Evolutionary conservation across 371 early-diverging fungal species (phyloP).

Genomic region (Mucor racemosus): DNA sequence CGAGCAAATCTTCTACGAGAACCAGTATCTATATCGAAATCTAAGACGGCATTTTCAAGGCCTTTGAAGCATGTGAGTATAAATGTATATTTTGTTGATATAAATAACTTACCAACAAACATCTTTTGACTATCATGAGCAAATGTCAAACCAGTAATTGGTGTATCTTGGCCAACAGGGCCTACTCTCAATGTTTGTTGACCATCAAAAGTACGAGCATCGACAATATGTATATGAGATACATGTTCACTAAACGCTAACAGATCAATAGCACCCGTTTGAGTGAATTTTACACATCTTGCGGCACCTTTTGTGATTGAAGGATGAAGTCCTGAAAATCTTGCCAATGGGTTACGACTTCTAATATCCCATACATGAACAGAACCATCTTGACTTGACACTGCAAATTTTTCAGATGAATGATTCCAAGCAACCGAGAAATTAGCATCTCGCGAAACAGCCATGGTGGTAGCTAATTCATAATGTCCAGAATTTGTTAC

Average conservation of each 20-base stretch:
- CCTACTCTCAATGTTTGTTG: conserved; percentile 69
- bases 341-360: conserved; percentile 43
- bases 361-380: conserved; percentile 76
- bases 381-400: conserved; percentile 85
- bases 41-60: conserved; percentile 58
- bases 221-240: conserved; percentile 83
- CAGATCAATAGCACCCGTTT: conserved; percentile 80
- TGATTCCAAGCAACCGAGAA: conserved; percentile 70
- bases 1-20: conserved; percentile 62
- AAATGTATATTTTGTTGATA: neutral
- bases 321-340: conserved; percentile 51
- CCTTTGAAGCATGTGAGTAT: conserved; percentile 30
- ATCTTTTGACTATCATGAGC: conserved; percentile 77
- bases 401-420: conserved; percentile 73
- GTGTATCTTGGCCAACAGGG: conserved; percentile 63
- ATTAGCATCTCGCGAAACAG: conserved; percentile 40
- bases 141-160: conserved; percentile 81
- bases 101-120: conserved; percentile 73
- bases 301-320: conserved; percentile 81
- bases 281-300: conserved; percentile 85
- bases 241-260: conserved; percentile 87
- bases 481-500: conserved; percentile 67
- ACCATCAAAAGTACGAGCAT: conserved; percentile 82
- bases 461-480: conserved; percentile 68
- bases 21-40: conserved; percentile 62